Percentiles rank a stretch among this genome's conserved stretches.
phyloP scores from a whole-genome alignment of 495 filamentous ascomycete species.

The Tuber aestivum region DNA sequence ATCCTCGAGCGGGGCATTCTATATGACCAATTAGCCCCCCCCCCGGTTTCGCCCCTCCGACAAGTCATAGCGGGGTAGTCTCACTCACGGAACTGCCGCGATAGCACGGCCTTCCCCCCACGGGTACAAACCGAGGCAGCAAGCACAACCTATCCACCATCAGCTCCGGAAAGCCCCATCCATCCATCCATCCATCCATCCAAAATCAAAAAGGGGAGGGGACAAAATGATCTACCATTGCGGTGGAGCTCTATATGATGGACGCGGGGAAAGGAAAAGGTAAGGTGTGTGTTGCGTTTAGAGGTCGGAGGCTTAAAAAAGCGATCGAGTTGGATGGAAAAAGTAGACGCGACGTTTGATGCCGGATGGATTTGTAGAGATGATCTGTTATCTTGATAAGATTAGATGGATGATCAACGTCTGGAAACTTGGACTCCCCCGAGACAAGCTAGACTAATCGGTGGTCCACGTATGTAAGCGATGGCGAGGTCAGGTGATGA shows the following conservation, averaged over 20 bases:
- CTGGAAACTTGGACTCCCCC: not conserved
- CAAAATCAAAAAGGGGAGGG: too few relatives aligned
- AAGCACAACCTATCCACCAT: conserved; percentile 73
- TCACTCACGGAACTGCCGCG: conserved; percentile 82
- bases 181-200: too few relatives aligned
- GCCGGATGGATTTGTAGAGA: conserved; percentile 15
- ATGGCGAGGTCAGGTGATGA: not conserved
- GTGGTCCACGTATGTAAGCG: too few relatives aligned
- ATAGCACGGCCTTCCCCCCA: conserved; percentile 93
- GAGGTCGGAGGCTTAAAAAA: conserved; percentile 14
- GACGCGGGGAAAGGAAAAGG: conserved; percentile 10
- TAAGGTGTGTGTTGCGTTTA: conserved; percentile 5
- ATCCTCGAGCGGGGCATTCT: conserved; percentile 84
- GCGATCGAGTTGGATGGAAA: conserved; percentile 22
- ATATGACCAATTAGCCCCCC: not conserved
- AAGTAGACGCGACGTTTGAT: conserved; percentile 25
- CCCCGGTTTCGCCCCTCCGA: not conserved
- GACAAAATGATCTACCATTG: conserved; percentile 21
- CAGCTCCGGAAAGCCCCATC: conserved; percentile 12
- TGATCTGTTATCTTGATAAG: too few relatives aligned
- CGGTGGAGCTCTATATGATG: conserved; percentile 12
- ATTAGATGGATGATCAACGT: not conserved
- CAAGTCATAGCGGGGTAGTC: conserved; percentile 6
- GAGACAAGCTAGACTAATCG: not conserved
- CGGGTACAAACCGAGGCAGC: conserved; percentile 98